These are phyloP conservation scores for Penicillium tannophilum DNA, from an alignment of 495 filamentous ascomycete genomes.

Conservation along the genomic window DNA sequence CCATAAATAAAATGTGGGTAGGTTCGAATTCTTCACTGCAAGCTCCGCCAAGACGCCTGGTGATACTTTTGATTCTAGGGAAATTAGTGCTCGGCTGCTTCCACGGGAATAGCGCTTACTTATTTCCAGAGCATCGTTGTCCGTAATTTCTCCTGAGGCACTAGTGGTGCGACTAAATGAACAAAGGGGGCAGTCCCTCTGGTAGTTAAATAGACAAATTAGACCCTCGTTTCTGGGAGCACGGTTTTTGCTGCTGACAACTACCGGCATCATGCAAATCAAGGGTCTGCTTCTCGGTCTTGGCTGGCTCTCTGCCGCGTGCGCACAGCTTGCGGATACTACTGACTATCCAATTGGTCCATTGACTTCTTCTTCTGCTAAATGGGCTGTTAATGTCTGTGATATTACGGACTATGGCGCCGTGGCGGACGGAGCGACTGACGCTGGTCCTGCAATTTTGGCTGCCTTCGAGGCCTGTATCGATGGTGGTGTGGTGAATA, in stretches of 20 bases:
- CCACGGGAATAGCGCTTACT: not conserved
- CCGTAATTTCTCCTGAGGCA: not conserved
- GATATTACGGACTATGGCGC: conserved; percentile 27
- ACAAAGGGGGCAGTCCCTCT: too few relatives aligned
- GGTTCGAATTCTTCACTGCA: not conserved
- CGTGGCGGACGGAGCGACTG: conserved; percentile 38
- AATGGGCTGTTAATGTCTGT: conserved; percentile 26
- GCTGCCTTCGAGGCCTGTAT: conserved; percentile 42
- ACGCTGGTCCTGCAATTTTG: conserved; percentile 41
- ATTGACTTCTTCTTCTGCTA: conserved; percentile 24
- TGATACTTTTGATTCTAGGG: conserved; percentile 2
- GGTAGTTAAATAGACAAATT: not conserved
- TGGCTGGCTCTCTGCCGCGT: conserved; percentile 9
- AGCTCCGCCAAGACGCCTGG: not conserved
- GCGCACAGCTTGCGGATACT: conserved; percentile 18
- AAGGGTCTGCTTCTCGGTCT: conserved; percentile 10
- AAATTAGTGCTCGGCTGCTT: not conserved
- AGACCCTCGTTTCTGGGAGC: not conserved
- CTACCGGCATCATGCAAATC: conserved; percentile 11
- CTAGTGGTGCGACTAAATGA: not conserved
- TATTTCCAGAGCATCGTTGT: not conserved
- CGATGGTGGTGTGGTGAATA: conserved; percentile 27
- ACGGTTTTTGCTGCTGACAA: not conserved
- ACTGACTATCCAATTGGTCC: conserved; percentile 32
- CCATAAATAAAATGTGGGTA: conserved; percentile 9